Base-by-base conservation (phyloP, 129 eudicot genomes). In the Artemisia annua region DNA sequence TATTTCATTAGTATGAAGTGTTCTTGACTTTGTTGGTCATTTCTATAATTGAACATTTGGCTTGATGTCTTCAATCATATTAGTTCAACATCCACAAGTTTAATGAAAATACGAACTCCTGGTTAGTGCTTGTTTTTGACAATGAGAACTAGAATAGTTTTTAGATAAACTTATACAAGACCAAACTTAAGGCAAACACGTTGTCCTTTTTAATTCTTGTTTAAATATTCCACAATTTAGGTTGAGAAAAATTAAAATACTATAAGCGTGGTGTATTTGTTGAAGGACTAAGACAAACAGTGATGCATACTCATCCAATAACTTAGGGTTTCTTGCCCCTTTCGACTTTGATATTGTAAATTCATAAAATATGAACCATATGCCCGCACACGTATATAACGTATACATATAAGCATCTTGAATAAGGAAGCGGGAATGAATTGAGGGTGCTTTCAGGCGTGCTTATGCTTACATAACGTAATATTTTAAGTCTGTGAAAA, bases 401-500 rank as follows among this genome's bases (percentile, higher is more conserved):
- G 63, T 57, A 57, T 11, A 48, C 48, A n/a, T 10, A 60, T 49
- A 72, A 2, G 32, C 52, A 30, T 19, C 53, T 74, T 32, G 44
- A 60, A 13, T 26, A 11, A 3, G 16, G n/a, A 50, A 8, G 55
- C 4, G 16, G n/a, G n/a, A 50, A 50, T 51, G 15, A 61, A 61
- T 14, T 11, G 32, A 74, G 19, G 22, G 55, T 57, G 53, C 16
- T 18, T 64, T 74, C 46, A 74, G 57, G 79, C 79, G 72, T 74
- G 79, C 66, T 73, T 35, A 65, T 64, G 72, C 79, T 52, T 75
- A 75, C 79, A 65, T 35, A 74, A 51, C 20, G 7, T 19, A 51
- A 53, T 35, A 22, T 35, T 65, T 16, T 15, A 14, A 3, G 48
- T 54, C 0, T 15, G 79, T 54, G 20, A 43, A 74, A 64, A 19